Evolutionary conservation across 108 stramenopile genomes (phyloP), one percentile per base, ranked within the genome.

Genomic region (Cyclotella distinguenda): DNA sequence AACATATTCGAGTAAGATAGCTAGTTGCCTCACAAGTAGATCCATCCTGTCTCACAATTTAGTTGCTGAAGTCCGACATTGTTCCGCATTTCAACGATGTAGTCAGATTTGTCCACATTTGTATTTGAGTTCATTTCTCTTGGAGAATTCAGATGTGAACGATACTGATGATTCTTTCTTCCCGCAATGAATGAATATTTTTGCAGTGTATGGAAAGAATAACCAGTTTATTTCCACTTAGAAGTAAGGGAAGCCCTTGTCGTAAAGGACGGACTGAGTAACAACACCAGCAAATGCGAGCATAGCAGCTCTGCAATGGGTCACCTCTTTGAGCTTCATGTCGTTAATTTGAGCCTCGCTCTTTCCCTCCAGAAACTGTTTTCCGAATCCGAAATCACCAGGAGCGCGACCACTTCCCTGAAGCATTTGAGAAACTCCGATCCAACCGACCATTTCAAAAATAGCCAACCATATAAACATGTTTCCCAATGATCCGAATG

Each of bases 291-390:
- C 74, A 68, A 95, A 92, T 33, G 94, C 95, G 59, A 97, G 79
- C 97, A 97, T 96, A 16, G 97, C 95, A 64, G 95, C 80, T 72
- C 97, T 86, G 68, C 95, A 93, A 75, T 97, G 86, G 82, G 85
- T 95, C 66, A 97, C 79, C 81, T 97, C 97, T 67, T 85, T 83
- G 66, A 87, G 82, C 79, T 91, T 88, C 63, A 95, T 83, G 32
- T 75, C 68, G 25, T 88, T 73, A 50, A 90, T 78, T 51, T 95
- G 72, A 2, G 77, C 85, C 19, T 83, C 82, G 16, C 62, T 68
- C 66, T 87, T 87, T 44, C 85, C 86, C 61, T 79, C 72, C 25
- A 89, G 70, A 78, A 87, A 90, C 60, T 80, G 73, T 44, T 81
- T 91, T 63, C 85, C 97, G 61, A 93, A 85, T 34, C 91, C 93